A percentile compares a stretch with the other conserved stretches of the same genome.
Conservation (phyloP, 1,139 yeast species). For the Saccharomyces pastorianus region DNA sequence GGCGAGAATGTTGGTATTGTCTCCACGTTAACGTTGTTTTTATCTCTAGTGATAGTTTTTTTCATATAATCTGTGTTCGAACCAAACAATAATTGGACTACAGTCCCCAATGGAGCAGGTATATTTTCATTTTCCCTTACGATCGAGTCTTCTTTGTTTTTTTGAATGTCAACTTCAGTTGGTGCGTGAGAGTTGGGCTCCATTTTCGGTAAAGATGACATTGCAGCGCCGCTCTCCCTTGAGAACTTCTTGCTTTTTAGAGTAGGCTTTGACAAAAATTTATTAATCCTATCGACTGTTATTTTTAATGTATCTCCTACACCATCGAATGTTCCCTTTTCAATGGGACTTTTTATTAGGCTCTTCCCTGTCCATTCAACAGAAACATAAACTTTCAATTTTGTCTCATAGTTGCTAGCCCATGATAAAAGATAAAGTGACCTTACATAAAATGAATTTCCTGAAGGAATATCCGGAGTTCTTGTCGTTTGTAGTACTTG, state of each 20-base stretch:
- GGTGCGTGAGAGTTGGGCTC: conserved; percentile 56
- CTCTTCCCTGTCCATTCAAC: conserved; percentile 71
- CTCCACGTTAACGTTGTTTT: conserved; percentile 63
- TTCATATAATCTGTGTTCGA: conserved; percentile 53
- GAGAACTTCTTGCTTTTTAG: conserved; percentile 17
- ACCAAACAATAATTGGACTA: conserved; percentile 65
- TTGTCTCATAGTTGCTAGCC: conserved; percentile 66
- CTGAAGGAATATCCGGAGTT: conserved; percentile 95
- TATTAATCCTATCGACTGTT: conserved; percentile 39
- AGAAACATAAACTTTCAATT: conserved; percentile 51
- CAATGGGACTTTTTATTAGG: conserved; percentile 46
- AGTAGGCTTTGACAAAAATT: background rate
- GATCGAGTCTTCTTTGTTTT: conserved; percentile 55
- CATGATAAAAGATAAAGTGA: conserved; percentile 54
- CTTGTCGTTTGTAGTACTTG: conserved; percentile 59
- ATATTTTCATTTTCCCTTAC: conserved; percentile 47
- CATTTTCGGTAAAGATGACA: conserved; percentile 30
- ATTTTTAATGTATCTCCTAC: conserved; percentile 48
- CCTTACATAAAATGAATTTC: conserved; percentile 65
- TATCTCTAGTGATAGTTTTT: conserved; percentile 46
- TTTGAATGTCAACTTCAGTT: conserved; percentile 43
- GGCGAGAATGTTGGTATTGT: conserved; percentile 44
- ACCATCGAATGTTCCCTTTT: conserved; percentile 57
- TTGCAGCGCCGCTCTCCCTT: conserved; percentile 9
- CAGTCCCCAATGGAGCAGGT: conserved; percentile 73